Conservation (phyloP, 768 basidiomycete genomes). For the Sarcodon sp. region DNA sequence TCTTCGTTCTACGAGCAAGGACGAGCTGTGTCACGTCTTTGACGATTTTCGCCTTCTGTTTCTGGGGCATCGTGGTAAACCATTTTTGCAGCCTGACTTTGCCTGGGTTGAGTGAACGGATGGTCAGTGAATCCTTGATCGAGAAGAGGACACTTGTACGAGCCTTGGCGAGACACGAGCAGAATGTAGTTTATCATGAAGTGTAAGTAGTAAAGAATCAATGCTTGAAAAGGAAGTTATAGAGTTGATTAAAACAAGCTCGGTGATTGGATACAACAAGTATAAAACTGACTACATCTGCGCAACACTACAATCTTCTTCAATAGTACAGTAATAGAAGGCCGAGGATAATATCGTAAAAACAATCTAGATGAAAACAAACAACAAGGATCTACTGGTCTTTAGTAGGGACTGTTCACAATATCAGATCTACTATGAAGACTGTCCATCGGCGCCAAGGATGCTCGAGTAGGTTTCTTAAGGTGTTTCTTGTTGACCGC, state of each 20-base stretch:
- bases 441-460: constrained; percentile 35
- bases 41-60: constrained; percentile 81
- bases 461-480: constrained; percentile 67
- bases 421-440: constrained; percentile 45
- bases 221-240: too few species aligned
- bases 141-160: constrained; percentile 10
- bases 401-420: constrained; percentile 33
- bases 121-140: background rate
- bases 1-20: constrained; percentile 71
- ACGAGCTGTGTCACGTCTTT: constrained; percentile 94
- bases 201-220: too few species aligned
- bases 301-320: too few species aligned
- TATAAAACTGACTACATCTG: too few species aligned
- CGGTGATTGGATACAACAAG: too few species aligned
- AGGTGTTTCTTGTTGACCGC: constrained; percentile 91
- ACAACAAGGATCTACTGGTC: background rate
- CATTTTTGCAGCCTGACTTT: constrained; percentile 94
- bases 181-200: constrained; percentile 86
- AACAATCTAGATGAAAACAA: too few species aligned
- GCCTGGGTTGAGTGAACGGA: constrained; percentile 28
- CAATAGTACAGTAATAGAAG: too few species aligned
- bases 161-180: constrained; percentile 86
- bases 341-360: too few species aligned
- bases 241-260: too few species aligned
- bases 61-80: constrained; percentile 77